A percentile compares a stretch with the other conserved stretches of the same genome.
These are phyloP conservation scores for Suillus hirtellus DNA, from an alignment of 768 basidiomycete genomes.

Conservation along the genomic window DNA sequence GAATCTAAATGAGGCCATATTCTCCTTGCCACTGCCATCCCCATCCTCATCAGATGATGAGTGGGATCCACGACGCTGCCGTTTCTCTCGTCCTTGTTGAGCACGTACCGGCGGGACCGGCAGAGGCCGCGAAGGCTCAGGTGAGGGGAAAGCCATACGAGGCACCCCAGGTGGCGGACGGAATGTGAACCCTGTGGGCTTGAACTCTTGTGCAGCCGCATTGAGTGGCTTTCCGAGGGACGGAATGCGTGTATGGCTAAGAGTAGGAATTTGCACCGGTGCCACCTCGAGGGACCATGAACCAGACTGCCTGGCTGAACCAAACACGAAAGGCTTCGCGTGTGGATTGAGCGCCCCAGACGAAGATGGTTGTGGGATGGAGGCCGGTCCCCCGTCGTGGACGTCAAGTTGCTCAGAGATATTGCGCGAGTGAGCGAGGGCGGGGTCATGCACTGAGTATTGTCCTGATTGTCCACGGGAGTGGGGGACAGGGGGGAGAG, in stretches of 20 bases:
- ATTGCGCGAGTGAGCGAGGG: slow-evolving; percentile 61
- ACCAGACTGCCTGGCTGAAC: slow-evolving; percentile 38
- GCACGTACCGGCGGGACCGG: slow-evolving; percentile 35
- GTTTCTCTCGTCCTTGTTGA: slow-evolving; percentile 78
- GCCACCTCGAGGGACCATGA: slow-evolving; percentile 33
- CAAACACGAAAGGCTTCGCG: slow-evolving; percentile 86
- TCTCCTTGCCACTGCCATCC: slow-evolving; percentile 55
- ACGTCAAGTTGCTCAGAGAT: slow-evolving; percentile 43
- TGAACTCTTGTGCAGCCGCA: slow-evolving; percentile 78
- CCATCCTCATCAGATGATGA: slow-evolving; percentile 32
- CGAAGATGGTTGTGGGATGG: slow-evolving; percentile 21
- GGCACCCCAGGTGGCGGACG: slow-evolving; percentile 68
- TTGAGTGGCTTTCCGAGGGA: slow-evolving; percentile 73
- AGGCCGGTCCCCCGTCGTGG: slow-evolving; percentile 19
- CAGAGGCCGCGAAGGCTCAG: slow-evolving; percentile 38
- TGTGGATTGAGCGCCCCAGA: slow-evolving; percentile 62
- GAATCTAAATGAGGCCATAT: slow-evolving; percentile 78
- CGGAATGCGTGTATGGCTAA: slow-evolving; percentile 39
- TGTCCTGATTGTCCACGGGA: slow-evolving; percentile 65
- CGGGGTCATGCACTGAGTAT: slow-evolving; percentile 60
- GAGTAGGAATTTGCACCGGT: slow-evolving; percentile 39
- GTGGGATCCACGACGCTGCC: slow-evolving; percentile 59
- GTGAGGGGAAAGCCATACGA: slow-evolving; percentile 42
- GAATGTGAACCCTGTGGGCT: slow-evolving; percentile 77
- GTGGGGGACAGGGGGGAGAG: slow-evolving; percentile 62